A percentile compares a stretch with the other conserved stretches of the same genome.
Evolutionary conservation across 495 filamentous ascomycete species (phyloP).

Genomic region (Hypoxylon trugodes): DNA sequence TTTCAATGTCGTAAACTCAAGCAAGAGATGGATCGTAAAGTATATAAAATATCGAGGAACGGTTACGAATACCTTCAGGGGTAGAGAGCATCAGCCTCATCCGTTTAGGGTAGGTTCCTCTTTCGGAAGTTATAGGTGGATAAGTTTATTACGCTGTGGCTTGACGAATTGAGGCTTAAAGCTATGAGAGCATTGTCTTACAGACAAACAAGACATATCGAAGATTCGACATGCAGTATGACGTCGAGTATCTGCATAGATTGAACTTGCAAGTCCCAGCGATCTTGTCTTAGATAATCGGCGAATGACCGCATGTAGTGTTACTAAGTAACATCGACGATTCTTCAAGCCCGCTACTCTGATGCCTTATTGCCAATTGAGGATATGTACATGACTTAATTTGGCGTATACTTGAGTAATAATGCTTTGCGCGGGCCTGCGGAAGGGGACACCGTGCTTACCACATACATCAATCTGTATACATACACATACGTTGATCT

Average conservation of each 20-base stretch:
- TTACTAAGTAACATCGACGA: conserved; percentile 11
- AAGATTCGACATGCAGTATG: conserved; percentile 9
- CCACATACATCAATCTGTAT: neutral
- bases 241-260: conserved; percentile 21
- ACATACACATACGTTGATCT: neutral
- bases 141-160: conserved; percentile 36
- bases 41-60: no score
- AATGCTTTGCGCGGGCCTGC: neutral
- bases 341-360: neutral
- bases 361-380: neutral
- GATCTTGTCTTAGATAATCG: conserved; percentile 28
- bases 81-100: conserved; percentile 26
- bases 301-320: conserved; percentile 17
- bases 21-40: no score
- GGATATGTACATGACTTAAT: neutral
- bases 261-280: conserved; percentile 3
- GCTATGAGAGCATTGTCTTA: conserved; percentile 1
- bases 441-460: no score
- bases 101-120: conserved; percentile 31
- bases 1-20: neutral
- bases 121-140: conserved; percentile 22
- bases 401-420: neutral
- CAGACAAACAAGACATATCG: neutral
- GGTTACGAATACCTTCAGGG: conserved; percentile 2
- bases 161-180: conserved; percentile 29